Evolutionary conservation across 106 monocot genomes (phyloP).

Genomic region (Amphibolis antarctica): DNA sequence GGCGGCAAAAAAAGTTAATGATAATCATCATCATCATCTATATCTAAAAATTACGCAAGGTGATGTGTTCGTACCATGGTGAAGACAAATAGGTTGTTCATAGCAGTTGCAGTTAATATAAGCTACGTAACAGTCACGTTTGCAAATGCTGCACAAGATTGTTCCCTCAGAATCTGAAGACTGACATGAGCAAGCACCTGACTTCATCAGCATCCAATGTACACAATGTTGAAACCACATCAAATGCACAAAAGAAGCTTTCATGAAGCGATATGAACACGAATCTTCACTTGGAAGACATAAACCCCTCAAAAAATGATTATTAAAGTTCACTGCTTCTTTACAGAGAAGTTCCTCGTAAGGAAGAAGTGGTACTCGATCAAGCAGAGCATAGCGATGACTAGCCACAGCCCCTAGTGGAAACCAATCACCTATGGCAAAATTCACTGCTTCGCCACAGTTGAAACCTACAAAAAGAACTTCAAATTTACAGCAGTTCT

Average conservation of each 20-base stretch:
- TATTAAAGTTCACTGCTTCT: constrained; percentile 48
- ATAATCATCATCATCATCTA: background rate
- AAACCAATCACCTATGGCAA: constrained; percentile 94
- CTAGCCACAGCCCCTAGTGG: constrained; percentile 65
- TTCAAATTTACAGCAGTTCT: too few species aligned
- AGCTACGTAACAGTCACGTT: constrained; percentile 52
- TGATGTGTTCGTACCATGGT: constrained; percentile 31
- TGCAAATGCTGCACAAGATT: constrained; percentile 41
- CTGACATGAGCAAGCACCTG: constrained; percentile 16
- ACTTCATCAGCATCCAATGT: constrained; percentile 38
- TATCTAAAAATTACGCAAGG: background rate
- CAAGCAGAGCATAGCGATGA: constrained; percentile 62
- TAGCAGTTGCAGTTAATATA: constrained; percentile 50
- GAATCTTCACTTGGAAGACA: constrained; percentile 22
- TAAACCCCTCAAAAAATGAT: constrained; percentile 5
- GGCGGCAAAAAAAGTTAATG: background rate
- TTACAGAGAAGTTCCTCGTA: constrained; percentile 81
- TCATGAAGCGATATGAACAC: constrained; percentile 28
- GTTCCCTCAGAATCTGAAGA: constrained; percentile 6
- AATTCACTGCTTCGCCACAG: constrained; percentile 97
- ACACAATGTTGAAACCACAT: constrained; percentile 55
- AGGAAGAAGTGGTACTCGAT: constrained; percentile 59
- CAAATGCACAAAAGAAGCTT: constrained; percentile 58
- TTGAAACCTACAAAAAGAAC: constrained; percentile 79
- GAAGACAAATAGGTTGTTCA: constrained; percentile 44